A percentile compares a stretch with the other conserved stretches of the same genome.
Evolutionary conservation across 2,329 filamentous ascomycete genomes (phyloP).

Genomic region (Fusarium devonianum): DNA sequence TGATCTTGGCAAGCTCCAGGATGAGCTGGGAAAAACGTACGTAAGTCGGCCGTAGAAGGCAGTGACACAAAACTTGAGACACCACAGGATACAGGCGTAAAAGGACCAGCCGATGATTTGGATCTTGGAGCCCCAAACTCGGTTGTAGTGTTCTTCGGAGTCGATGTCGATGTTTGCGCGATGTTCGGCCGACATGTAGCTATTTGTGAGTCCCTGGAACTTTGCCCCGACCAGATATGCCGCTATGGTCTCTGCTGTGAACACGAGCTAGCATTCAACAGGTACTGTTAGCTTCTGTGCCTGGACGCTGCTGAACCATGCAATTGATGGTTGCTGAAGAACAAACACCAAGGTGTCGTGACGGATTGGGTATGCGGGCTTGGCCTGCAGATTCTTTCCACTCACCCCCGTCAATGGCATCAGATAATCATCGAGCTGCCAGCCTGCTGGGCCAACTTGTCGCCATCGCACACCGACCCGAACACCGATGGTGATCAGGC

Average conservation of each 20-base stretch:
- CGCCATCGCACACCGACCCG: conserved; percentile 26
- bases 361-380: no score
- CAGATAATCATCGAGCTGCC: conserved; percentile 34
- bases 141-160: conserved; percentile 29
- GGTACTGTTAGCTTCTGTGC: no score
- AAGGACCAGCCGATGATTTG: conserved; percentile 44
- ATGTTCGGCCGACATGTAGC: conserved; percentile 30
- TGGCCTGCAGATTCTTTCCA: not conserved
- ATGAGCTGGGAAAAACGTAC: no score
- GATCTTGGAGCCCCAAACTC: conserved; percentile 42
- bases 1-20: no score
- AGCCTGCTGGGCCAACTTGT: conserved; percentile 22
- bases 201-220: conserved; percentile 33
- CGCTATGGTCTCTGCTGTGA: conserved; percentile 33
- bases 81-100: conserved; percentile 44
- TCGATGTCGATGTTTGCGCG: conserved; percentile 24
- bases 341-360: no score
- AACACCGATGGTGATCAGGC: conserved; percentile 26
- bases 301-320: no score
- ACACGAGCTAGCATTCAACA: conserved; percentile 16
- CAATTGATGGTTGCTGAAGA: not conserved
- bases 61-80: conserved; percentile 42
- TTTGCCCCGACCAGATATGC: conserved; percentile 34
- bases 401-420: conserved; percentile 37
- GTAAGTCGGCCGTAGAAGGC: conserved; percentile 43